Evolutionary conservation across 2,329 filamentous ascomycete species (phyloP).

Genomic region (Paracorniculantispora psalliotae): DNA sequence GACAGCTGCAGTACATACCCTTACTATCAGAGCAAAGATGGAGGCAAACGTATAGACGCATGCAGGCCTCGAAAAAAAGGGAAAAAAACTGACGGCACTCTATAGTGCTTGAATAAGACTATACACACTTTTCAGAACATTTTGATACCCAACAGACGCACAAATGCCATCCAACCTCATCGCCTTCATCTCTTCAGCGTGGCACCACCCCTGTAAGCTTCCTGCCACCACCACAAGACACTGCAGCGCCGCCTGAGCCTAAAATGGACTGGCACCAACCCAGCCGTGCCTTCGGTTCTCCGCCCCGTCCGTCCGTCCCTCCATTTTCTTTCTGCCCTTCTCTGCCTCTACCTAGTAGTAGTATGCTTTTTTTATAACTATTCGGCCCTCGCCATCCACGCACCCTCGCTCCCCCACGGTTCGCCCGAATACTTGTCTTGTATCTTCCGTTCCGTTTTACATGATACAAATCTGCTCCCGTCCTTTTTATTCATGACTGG

Average conservation of each 20-base stretch:
- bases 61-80: no score
- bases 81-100: no score
- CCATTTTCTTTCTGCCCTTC: conserved; percentile 30
- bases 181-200: neutral
- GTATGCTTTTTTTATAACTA: conserved; percentile 32
- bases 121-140: no score
- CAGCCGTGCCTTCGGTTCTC: conserved; percentile 26
- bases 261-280: conserved; percentile 21
- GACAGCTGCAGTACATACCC: no score
- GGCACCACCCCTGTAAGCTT: conserved; percentile 3
- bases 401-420: conserved; percentile 23
- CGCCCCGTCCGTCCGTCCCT: conserved; percentile 24
- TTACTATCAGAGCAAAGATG: no score
- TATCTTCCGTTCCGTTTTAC: conserved; percentile 18
- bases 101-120: no score
- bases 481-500: conserved; percentile 45
- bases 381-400: conserved; percentile 30
- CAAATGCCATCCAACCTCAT: no score
- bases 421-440: neutral
- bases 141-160: no score
- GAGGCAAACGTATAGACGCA: no score
- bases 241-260: conserved; percentile 10
- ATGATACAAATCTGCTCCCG: conserved; percentile 31
- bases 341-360: no score
- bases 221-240: conserved; percentile 1